Evolutionary conservation across 129 eudicot species (phyloP).

Genomic region (Erigeron canadensis): DNA sequence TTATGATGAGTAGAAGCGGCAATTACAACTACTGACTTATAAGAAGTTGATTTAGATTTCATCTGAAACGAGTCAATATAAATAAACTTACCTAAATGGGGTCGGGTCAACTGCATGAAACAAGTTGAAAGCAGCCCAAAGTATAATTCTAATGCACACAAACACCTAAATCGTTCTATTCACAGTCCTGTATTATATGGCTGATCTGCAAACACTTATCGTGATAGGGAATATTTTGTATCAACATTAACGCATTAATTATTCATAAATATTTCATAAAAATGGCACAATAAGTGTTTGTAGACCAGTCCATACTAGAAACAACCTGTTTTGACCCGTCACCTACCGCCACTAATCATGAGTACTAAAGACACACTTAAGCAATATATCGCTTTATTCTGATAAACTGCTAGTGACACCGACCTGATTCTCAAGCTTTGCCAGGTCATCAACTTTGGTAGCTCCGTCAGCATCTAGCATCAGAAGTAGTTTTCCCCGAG

Average conservation of each 20-base stretch:
- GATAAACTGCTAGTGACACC: slow-evolving; percentile 14
- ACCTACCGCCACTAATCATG: neutral
- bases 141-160: neutral
- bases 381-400: neutral
- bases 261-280: neutral
- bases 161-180: neutral
- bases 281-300: neutral
- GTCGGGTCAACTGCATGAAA: neutral
- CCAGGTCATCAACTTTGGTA: slow-evolving; percentile 87
- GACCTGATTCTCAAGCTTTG: slow-evolving; percentile 97
- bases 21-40: neutral
- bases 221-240: neutral
- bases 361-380: neutral
- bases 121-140: neutral
- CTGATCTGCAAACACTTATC: no score
- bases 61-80: neutral
- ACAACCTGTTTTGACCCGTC: neutral
- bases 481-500: slow-evolving; percentile 81
- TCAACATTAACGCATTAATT: neutral
- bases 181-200: neutral
- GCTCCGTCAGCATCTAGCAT: slow-evolving; percentile 99
- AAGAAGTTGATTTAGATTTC: neutral
- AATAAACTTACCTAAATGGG: neutral
- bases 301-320: neutral
- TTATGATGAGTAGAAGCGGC: neutral